A percentile compares a stretch with the other conserved stretches of the same genome.
Evolutionary conservation across 768 basidiomycete genomes (phyloP).

Genomic region (Hortiboletus campestris): DNA sequence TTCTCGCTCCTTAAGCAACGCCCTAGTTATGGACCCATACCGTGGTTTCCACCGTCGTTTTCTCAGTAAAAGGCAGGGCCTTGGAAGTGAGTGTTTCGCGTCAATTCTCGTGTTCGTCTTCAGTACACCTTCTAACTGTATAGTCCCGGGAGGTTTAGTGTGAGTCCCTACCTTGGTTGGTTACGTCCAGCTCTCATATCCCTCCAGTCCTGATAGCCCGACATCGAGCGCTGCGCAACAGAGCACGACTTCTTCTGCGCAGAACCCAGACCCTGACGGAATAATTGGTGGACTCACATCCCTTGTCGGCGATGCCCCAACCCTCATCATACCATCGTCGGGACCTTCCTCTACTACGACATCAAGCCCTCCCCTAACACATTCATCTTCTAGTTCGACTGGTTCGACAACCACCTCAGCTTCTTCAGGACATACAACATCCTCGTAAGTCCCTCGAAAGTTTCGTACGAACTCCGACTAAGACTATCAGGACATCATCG

Average conservation of each 20-base stretch:
- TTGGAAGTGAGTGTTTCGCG: conserved; percentile 27
- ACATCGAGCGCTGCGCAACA: not conserved
- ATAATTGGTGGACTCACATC: conserved; percentile 15
- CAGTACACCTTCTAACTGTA: not conserved
- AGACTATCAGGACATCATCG: conserved; percentile 8
- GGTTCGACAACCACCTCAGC: conserved; percentile 21
- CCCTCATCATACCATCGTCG: conserved; percentile 15
- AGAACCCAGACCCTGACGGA: conserved; percentile 3
- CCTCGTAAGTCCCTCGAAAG: conserved; percentile 21
- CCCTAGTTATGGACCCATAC: conserved; percentile 20
- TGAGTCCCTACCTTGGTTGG: conserved; percentile 10
- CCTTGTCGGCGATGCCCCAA: conserved; percentile 10
- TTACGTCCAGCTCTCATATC: not conserved
- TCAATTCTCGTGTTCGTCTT: not conserved
- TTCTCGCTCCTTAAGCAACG: conserved; percentile 15
- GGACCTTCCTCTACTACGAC: conserved; percentile 14
- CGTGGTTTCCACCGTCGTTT: conserved; percentile 16
- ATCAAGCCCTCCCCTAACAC: conserved; percentile 20
- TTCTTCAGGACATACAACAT: not conserved
- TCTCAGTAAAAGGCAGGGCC: conserved; percentile 27
- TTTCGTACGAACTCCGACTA: not conserved
- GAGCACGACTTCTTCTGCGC: not conserved
- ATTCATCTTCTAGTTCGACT: conserved; percentile 25
- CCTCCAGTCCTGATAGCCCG: conserved; percentile 10
- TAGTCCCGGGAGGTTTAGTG: conserved; percentile 22